Evolutionary conservation across 139 green algal genomes (phyloP).

Genomic region (Pycnococcus provasolii): DNA sequence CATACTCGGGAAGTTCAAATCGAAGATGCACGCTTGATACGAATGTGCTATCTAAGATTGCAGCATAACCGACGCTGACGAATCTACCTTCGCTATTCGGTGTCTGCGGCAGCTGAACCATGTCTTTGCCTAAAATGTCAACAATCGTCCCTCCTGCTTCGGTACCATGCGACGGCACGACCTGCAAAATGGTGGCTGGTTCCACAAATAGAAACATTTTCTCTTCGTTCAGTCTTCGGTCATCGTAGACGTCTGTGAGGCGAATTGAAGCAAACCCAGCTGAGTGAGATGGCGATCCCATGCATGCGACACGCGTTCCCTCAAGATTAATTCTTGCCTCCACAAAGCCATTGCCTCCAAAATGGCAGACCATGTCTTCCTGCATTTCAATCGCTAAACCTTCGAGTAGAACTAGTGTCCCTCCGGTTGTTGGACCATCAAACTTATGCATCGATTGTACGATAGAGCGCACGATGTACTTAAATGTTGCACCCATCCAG

Average conservation of each 20-base stretch:
- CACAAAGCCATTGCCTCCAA: background rate
- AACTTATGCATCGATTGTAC: background rate
- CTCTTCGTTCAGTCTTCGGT: background rate
- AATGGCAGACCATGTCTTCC: conserved; percentile 5
- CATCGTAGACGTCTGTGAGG: background rate
- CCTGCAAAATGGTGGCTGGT: no score
- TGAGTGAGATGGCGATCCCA: background rate
- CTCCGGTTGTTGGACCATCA: background rate
- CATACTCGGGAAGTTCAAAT: background rate
- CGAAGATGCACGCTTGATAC: no score
- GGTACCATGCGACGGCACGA: background rate
- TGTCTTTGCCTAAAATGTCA: background rate
- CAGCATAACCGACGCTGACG: no score
- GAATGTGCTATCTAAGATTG: no score
- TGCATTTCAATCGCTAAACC: background rate
- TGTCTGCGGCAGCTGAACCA: background rate
- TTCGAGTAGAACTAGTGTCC: background rate
- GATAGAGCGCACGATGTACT: background rate
- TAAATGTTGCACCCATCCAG: background rate
- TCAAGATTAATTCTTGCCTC: background rate
- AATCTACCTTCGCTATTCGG: background rate
- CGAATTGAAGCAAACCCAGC: background rate
- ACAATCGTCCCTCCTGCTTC: background rate
- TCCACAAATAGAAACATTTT: background rate
- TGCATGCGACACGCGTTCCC: background rate